Evolutionary conservation across 2,329 filamentous ascomycete species (phyloP).

Genomic region (Trichoderma lentiforme): DNA sequence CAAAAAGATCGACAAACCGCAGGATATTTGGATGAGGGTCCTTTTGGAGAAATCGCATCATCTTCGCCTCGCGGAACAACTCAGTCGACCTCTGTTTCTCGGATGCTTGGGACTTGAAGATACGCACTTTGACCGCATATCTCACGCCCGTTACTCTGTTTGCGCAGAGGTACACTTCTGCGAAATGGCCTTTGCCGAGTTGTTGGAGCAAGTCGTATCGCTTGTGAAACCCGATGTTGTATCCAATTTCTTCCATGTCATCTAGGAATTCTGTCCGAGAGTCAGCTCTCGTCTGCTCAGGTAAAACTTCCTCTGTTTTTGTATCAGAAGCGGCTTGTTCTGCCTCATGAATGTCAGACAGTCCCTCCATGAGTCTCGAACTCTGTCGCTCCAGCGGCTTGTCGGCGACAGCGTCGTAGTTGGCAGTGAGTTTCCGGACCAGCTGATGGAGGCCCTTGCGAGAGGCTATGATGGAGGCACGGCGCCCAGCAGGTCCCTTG

Average conservation of each 20-base stretch:
- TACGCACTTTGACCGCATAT: conserved; percentile 78
- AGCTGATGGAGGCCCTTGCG: conserved; percentile 6
- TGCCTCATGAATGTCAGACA: not conserved
- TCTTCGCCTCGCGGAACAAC: not conserved
- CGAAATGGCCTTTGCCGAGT: conserved; percentile 84
- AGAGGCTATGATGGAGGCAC: not conserved
- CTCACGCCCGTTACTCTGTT: conserved; percentile 72
- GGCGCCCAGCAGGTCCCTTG: not conserved
- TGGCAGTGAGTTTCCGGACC: conserved; percentile 5
- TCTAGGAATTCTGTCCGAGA: not conserved
- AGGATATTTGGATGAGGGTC: not conserved
- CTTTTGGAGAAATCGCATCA: not conserved
- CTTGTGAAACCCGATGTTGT: not conserved
- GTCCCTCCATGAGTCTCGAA: not conserved
- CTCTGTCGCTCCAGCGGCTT: not conserved
- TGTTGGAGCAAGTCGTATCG: conserved; percentile 69
- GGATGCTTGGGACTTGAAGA: not conserved
- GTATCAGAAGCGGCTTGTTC: not conserved
- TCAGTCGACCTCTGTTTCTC: not conserved
- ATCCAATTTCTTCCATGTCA: not conserved
- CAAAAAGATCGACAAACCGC: not conserved
- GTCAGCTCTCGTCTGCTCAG: not conserved
- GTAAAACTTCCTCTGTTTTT: not conserved
- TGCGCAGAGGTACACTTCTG: conserved; percentile 70
- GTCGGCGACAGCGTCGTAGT: conserved; percentile 1